Conservation (phyloP, 2,329 filamentous ascomycete genomes). For the Trichoderma asperellum region DNA sequence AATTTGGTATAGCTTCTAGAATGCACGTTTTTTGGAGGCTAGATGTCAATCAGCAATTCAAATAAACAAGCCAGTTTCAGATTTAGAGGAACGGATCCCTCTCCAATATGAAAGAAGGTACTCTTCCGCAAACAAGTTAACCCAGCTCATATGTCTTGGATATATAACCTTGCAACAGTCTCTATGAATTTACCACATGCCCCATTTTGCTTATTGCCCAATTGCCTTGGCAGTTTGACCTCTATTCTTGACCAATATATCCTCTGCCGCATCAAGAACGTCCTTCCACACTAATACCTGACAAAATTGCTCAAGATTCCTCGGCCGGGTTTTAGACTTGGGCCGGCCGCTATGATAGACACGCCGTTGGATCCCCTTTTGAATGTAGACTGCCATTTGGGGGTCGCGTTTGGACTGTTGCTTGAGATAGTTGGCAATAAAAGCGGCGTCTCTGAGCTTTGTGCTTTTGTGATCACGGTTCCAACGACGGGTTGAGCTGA, state of each 20-base stretch:
- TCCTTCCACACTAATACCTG: constrained; percentile 40
- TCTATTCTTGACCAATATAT: constrained; percentile 38
- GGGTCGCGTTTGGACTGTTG: constrained; percentile 45
- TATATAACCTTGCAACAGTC: not conserved
- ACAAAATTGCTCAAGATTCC: constrained; percentile 43
- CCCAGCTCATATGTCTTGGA: not conserved
- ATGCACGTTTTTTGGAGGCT: not conserved
- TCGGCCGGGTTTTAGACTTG: constrained; percentile 30
- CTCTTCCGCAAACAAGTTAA: no score
- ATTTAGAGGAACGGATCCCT: no score
- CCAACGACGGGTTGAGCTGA: constrained; percentile 46
- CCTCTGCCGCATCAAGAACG: constrained; percentile 41
- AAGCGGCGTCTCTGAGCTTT: constrained; percentile 37
- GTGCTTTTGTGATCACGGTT: constrained; percentile 46
- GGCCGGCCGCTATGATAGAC: constrained; percentile 29
- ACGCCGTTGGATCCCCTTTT: constrained; percentile 39
- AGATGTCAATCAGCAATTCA: not conserved
- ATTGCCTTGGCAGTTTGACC: constrained; percentile 33
- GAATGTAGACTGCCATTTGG: constrained; percentile 41
- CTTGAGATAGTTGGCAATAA: constrained; percentile 41
- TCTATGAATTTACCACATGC: not conserved
- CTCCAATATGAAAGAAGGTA: no score
- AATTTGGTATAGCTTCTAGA: not conserved
- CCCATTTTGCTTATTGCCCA: not conserved
- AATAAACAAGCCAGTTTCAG: not conserved